Conservation (phyloP, 495 filamentous ascomycete genomes). For the Tuber borchii region DNA sequence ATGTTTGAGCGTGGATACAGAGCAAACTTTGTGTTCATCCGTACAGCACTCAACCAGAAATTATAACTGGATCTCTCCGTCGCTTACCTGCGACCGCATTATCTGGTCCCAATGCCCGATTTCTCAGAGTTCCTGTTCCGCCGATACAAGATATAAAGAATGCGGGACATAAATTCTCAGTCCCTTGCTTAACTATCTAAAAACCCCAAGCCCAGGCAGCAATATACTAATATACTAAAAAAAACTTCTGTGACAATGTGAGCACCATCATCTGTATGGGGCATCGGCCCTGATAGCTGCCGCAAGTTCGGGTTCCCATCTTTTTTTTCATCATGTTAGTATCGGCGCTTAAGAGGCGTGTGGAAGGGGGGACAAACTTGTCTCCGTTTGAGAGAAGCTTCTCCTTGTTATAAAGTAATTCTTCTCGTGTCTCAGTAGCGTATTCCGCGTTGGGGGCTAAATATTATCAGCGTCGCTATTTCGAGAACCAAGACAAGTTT, state of each 20-base stretch:
- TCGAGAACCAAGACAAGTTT: too few relatives aligned
- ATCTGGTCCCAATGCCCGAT: not conserved
- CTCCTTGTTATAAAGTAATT: conserved; percentile 98
- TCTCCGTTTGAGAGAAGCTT: conserved; percentile 41
- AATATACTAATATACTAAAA: not conserved
- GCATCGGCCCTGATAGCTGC: conserved; percentile 83
- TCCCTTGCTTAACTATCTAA: not conserved
- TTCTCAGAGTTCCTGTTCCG: not conserved
- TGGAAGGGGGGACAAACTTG: conserved; percentile 18
- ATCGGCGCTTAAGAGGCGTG: not conserved
- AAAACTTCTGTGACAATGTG: not conserved
- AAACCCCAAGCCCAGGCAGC: not conserved
- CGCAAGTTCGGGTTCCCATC: conserved; percentile 96
- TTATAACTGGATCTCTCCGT: not conserved
- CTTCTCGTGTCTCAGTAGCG: conserved; percentile 93
- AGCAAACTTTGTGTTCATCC: not conserved
- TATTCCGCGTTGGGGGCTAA: conserved; percentile 90
- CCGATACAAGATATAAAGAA: not conserved
- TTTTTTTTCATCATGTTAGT: conserved; percentile 47
- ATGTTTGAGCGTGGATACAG: not conserved
- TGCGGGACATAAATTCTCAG: not conserved
- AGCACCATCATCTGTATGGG: conserved; percentile 65
- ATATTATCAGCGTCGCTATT: not conserved
- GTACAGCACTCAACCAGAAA: not conserved
- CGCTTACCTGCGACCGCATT: not conserved